A percentile compares a stretch with the other conserved stretches of the same genome.
These are phyloP conservation scores for Chaetomium cochliodes DNA, from an alignment of 495 filamentous ascomycete species.

Conservation along the genomic window DNA sequence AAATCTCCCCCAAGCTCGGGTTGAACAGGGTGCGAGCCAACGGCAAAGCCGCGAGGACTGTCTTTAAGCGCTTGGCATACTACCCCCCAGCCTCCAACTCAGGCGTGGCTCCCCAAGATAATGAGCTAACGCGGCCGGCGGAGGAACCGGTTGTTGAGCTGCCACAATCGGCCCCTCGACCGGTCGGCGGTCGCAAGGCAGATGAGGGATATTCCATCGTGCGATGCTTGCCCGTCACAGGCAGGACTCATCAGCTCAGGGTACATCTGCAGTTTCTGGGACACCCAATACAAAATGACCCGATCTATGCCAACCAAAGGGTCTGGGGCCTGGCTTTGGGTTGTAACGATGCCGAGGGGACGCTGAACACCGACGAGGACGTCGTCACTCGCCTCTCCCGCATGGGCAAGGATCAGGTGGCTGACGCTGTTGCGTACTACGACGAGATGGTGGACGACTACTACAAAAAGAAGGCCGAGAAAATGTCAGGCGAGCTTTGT, in stretches of 20 bases:
- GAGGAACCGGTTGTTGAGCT: conserved; percentile 17
- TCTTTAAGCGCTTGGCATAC: conserved; percentile 87
- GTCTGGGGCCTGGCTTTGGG: conserved; percentile 85
- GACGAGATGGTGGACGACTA: conserved; percentile 88
- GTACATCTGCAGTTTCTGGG: conserved; percentile 94
- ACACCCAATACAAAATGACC: conserved; percentile 93
- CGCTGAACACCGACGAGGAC: conserved; percentile 74
- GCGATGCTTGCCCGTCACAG: conserved; percentile 87
- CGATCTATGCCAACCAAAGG: conserved; percentile 90
- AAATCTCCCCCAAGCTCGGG: conserved; percentile 91
- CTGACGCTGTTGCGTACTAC: conserved; percentile 89
- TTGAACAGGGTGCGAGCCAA: conserved; percentile 90
- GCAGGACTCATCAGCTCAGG: conserved; percentile 90
- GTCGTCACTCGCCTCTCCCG: conserved; percentile 76
- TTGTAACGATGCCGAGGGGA: conserved; percentile 60
- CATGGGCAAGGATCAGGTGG: conserved; percentile 94
- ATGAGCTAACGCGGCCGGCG: conserved; percentile 14
- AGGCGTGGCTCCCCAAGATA: neutral
- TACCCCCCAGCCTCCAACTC: conserved; percentile 56
- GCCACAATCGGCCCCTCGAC: conserved; percentile 19
- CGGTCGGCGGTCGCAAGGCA: conserved; percentile 27
- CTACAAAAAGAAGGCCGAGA: conserved; percentile 81
- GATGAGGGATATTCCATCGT: conserved; percentile 87
- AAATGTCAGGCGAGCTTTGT: conserved; percentile 82
- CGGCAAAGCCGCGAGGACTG: conserved; percentile 82